A percentile compares a stretch with the other conserved stretches of the same genome.
Evolutionary conservation across 108 stramenopile genomes (phyloP).

Genomic region (Nitzschia inconspicua): DNA sequence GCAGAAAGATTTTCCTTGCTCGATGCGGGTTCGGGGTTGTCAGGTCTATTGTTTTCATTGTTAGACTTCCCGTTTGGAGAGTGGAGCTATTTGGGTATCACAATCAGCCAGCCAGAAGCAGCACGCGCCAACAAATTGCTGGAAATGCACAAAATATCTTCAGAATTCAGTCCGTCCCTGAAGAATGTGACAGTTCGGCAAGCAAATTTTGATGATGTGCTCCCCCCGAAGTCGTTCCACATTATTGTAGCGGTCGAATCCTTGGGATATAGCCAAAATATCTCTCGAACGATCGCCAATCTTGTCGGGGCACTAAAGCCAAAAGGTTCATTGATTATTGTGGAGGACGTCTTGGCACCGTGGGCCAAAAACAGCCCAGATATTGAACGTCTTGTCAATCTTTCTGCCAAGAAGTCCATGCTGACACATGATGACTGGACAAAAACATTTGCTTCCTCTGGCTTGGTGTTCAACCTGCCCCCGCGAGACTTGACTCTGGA

Average conservation of each 20-base stretch:
- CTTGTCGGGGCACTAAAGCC: constrained; percentile 20
- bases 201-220: constrained; percentile 19
- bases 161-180: constrained; percentile 10
- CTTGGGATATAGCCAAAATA: constrained; percentile 20
- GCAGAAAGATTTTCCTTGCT: constrained; percentile 1
- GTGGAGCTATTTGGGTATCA: constrained; percentile 32
- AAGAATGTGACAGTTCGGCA: constrained; percentile 6
- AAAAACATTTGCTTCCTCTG: background rate
- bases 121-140: constrained; percentile 13
- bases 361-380: background rate
- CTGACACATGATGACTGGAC: constrained; percentile 16
- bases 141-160: background rate
- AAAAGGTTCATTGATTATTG: constrained; percentile 26
- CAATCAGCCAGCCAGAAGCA: constrained; percentile 25
- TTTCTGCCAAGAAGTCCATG: constrained; percentile 12
- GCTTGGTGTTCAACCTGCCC: background rate
- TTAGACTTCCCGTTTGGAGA: background rate
- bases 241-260: constrained; percentile 39
- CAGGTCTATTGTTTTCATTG: constrained; percentile 35
- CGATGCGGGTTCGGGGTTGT: constrained; percentile 31
- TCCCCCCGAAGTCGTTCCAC: constrained; percentile 5
- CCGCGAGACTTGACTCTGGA: constrained; percentile 18
- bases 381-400: background rate
- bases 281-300: constrained; percentile 15
- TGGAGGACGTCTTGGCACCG: constrained; percentile 30